Conservation (phyloP, 2,329 filamentous ascomycete species). For the Xylaria hypoxylon region DNA sequence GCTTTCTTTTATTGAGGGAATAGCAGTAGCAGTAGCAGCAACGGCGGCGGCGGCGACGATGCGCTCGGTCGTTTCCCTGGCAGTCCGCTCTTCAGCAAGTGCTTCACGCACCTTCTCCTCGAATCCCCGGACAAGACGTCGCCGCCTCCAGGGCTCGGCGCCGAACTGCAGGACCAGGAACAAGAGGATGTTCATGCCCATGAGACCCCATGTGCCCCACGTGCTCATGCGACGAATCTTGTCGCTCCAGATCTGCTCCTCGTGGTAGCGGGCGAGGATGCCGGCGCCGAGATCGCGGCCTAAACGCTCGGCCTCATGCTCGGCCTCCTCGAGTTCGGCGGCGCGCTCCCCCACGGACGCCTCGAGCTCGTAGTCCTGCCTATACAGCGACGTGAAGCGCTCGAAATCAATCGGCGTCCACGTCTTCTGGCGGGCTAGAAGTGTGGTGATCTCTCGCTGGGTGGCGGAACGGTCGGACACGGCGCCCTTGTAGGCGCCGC, state of each 20-base stretch:
- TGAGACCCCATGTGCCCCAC: slow-evolving; percentile 97
- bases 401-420: slow-evolving; percentile 91
- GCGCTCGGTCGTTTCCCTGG: slow-evolving; percentile 23
- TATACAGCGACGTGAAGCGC: slow-evolving; percentile 91
- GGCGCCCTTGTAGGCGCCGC: slow-evolving; percentile 82
- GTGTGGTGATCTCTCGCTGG: slow-evolving; percentile 93
- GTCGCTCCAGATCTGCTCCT: slow-evolving; percentile 99
- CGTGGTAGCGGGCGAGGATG: slow-evolving; percentile 93
- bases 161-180: slow-evolving; percentile 89
- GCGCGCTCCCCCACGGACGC: slow-evolving; percentile 80
- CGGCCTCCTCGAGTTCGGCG: slow-evolving; percentile 77
- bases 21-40: slow-evolving; percentile 8
- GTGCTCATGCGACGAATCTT: slow-evolving; percentile 96
- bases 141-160: slow-evolving; percentile 91
- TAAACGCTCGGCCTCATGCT: slow-evolving; percentile 82
- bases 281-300: slow-evolving; percentile 80
- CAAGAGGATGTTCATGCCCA: slow-evolving; percentile 94
- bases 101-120: slow-evolving; percentile 80
- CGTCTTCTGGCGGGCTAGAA: slow-evolving; percentile 92
- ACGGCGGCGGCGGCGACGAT: slow-evolving; percentile 35
- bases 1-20: neutral
- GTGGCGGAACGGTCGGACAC: slow-evolving; percentile 86
- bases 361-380: slow-evolving; percentile 93
- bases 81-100: slow-evolving; percentile 72
- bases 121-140: slow-evolving; percentile 82